phyloP scores from a whole-genome alignment of 2,329 filamentous ascomycete genomes.

The Rutstroemia sp. region DNA sequence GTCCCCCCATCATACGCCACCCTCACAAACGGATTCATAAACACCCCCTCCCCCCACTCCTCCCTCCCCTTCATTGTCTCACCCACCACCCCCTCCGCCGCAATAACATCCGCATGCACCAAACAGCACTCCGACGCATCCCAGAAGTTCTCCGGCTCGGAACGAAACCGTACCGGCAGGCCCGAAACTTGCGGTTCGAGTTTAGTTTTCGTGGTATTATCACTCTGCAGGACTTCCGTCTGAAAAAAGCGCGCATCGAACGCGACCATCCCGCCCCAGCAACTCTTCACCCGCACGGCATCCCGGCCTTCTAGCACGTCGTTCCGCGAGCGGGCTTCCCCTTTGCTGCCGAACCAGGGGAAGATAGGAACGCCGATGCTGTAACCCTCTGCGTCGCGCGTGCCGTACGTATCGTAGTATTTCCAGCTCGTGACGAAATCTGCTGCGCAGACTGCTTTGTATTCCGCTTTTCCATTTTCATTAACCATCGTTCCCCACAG shows the following conservation, averaged over 20 bases:
- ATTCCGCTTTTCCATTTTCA: slow-evolving; percentile 43
- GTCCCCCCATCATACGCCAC: slow-evolving; percentile 57
- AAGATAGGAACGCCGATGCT: slow-evolving; percentile 58
- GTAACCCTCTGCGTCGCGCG: slow-evolving; percentile 58
- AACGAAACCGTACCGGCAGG: slow-evolving; percentile 39
- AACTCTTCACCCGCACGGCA: slow-evolving; percentile 63
- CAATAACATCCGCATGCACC: slow-evolving; percentile 41
- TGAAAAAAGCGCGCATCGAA: slow-evolving; percentile 56
- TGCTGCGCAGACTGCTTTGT: slow-evolving; percentile 62
- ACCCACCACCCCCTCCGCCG: slow-evolving; percentile 12
- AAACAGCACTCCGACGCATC: slow-evolving; percentile 61
- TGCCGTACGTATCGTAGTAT: slow-evolving; percentile 70
- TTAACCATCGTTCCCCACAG: slow-evolving; percentile 55
- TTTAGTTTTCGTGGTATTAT: slow-evolving; percentile 3
- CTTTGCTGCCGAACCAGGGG: slow-evolving; percentile 55
- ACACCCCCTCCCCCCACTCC: slow-evolving; percentile 48
- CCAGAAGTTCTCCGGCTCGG: slow-evolving; percentile 51
- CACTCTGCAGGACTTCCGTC: neutral
- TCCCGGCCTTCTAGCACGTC: slow-evolving; percentile 56
- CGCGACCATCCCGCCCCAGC: slow-evolving; percentile 72
- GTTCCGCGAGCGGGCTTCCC: slow-evolving; percentile 46
- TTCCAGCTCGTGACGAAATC: slow-evolving; percentile 62
- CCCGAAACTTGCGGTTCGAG: neutral
- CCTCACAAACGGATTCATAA: slow-evolving; percentile 68
- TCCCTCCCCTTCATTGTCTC: slow-evolving; percentile 11